Conservation (phyloP, 768 basidiomycete genomes). For the Phanerochaete carnosa region DNA sequence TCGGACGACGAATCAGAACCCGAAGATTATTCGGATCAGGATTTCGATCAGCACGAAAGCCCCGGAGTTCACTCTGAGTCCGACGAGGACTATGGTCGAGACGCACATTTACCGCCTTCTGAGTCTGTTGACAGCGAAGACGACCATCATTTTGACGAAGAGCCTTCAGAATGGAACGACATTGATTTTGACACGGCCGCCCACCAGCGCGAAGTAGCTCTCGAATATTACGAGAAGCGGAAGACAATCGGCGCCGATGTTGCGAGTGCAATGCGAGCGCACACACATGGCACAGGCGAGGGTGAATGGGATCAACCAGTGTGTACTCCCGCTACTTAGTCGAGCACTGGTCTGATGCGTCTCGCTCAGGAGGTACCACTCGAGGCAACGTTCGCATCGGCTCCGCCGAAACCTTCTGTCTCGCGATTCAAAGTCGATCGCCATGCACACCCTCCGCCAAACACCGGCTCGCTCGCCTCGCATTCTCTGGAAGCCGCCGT, state of each 20-base stretch:
- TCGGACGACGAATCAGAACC: constrained; percentile 69
- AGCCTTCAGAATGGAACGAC: constrained; percentile 41
- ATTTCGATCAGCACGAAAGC: too few relatives aligned
- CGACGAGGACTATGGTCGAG: constrained; percentile 20
- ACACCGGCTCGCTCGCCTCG: constrained; percentile 17
- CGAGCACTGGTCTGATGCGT: neutral
- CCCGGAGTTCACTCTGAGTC: too few relatives aligned
- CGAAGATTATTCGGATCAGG: constrained; percentile 26
- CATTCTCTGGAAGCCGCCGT: constrained; percentile 28
- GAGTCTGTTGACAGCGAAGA: constrained; percentile 33
- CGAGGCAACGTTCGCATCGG: constrained; percentile 37
- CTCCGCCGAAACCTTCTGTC: constrained; percentile 44
- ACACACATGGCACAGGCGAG: constrained; percentile 35
- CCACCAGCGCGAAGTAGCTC: constrained; percentile 71
- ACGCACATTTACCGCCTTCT: neutral
- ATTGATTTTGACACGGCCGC: constrained; percentile 58
- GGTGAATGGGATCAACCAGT: constrained; percentile 43
- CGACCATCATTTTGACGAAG: constrained; percentile 19
- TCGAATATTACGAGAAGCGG: constrained; percentile 68
- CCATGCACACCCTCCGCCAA: constrained; percentile 8
- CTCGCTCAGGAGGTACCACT: constrained; percentile 37
- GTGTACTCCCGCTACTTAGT: constrained; percentile 16
- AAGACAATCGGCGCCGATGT: constrained; percentile 51
- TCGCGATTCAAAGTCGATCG: constrained; percentile 67
- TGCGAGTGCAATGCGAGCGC: constrained; percentile 46